Base-by-base conservation (phyloP, 768 basidiomycete species). In the Infundibulicybe gibba region DNA sequence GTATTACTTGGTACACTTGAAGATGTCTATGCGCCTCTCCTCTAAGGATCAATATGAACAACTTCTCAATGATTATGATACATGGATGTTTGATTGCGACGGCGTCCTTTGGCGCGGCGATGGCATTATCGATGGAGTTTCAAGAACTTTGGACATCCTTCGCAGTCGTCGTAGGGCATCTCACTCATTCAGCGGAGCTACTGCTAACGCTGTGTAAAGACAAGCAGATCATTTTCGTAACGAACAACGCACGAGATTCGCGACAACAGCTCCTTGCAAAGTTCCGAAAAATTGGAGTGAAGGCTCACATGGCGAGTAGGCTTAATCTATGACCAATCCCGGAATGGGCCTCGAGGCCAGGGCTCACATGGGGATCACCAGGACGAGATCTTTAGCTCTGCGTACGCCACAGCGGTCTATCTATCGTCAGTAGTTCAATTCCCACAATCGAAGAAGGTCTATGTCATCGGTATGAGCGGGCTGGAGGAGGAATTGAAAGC, bases 341-440 rank as follows among this genome's bases (percentile, higher is more conserved):
- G n/a, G n/a, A n/a, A n/a, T n/a, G n/a, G n/a, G n/a, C n/a, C n/a
- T n/a, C n/a, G n/a, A n/a, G n/a, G n/a, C n/a, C n/a, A n/a, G n/a
- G n/a, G n/a, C n/a, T n/a, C n/a, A n/a, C n/a, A n/a, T n/a, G n/a
- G n/a, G n/a, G n/a, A n/a, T n/a, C n/a, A 10, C 33, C 33, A 98
- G 95, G 90, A 97, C 50, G 97, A 98, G 62, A 91, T 98, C 45
- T 97, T 91, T 55, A 92, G 94, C 43, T 98, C 95, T 5, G 95
- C 94, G 2, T 98, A 89, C 54, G 72, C 77, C 34, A 70, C 76
- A 6, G 75, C 77, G n/a, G 72, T 76, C 1, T 77, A 97, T 66
- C 70, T 97, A 19, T 94, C 94, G 0, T 82, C 90, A 33, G 87
- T 97, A 10, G 74, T 94, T 55, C 87, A 90, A 47, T 75, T 99